A percentile compares a stretch with the other conserved stretches of the same genome.
phyloP scores from a whole-genome alignment of 1,284 basidiomycete genomes.

The Trametes polyzona region DNA sequence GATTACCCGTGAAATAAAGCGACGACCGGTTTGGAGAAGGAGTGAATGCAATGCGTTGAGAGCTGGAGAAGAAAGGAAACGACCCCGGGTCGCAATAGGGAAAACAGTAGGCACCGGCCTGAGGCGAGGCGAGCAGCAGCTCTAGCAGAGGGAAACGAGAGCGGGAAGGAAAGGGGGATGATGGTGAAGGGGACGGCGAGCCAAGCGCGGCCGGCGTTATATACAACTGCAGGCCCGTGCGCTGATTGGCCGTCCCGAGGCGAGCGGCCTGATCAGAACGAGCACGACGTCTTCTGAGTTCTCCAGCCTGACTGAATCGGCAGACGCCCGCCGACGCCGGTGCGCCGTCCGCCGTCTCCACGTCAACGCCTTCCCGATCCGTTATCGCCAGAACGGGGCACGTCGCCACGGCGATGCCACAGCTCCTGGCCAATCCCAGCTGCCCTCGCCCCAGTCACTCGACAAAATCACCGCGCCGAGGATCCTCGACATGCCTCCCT shows the following conservation, averaged over 20 bases:
- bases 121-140: conserved; percentile 30
- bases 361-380: conserved; percentile 20
- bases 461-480: background rate
- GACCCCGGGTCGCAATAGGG: conserved; percentile 41
- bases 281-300: background rate
- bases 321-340: too few relatives aligned
- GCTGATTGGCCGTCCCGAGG: conserved; percentile 12
- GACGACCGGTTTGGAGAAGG: conserved; percentile 25
- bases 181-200: conserved; percentile 15
- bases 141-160: conserved; percentile 30
- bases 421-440: background rate
- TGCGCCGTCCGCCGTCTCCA: conserved; percentile 15
- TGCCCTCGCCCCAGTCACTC: background rate
- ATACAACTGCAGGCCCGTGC: conserved; percentile 11
- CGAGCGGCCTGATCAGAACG: conserved; percentile 13
- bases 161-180: conserved; percentile 26
- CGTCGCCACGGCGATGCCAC: conserved; percentile 18
- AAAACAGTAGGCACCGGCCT: conserved; percentile 37
- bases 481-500: background rate
- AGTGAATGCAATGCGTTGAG: conserved; percentile 33
- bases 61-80: conserved; percentile 34
- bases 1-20: conserved; percentile 14
- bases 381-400: conserved; percentile 13
- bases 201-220: conserved; percentile 17
- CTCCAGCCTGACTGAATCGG: too few relatives aligned